Conservation (phyloP, 2,329 filamentous ascomycete genomes). For the Fusarium multiceps region DNA sequence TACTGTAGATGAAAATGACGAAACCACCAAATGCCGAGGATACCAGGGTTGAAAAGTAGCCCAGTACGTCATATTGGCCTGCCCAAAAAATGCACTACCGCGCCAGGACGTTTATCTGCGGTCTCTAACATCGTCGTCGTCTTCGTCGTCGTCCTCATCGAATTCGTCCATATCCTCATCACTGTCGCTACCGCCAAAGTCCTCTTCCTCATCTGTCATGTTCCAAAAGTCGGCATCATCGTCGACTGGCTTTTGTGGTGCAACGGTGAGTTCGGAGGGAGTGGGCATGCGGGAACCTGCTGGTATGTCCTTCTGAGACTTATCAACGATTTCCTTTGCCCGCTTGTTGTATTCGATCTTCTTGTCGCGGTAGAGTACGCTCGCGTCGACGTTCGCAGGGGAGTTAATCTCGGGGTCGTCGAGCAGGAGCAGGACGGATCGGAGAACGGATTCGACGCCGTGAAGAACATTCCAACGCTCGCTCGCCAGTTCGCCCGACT, state of each 20-base stretch:
- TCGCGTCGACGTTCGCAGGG: slow-evolving; percentile 93
- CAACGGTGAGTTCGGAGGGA: slow-evolving; percentile 69
- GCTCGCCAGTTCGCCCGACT: slow-evolving; percentile 88
- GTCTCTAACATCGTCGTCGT: slow-evolving; percentile 60
- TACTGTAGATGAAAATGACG: slow-evolving; percentile 33
- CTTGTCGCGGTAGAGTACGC: slow-evolving; percentile 83
- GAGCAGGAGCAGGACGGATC: slow-evolving; percentile 89
- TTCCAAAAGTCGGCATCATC: slow-evolving; percentile 87
- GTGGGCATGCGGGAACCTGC: slow-evolving; percentile 85
- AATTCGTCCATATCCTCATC: slow-evolving; percentile 72
- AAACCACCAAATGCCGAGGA: slow-evolving; percentile 3
- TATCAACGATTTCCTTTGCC: slow-evolving; percentile 76
- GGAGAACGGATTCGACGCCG: slow-evolving; percentile 92
- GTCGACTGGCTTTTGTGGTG: slow-evolving; percentile 68
- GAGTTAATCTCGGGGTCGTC: slow-evolving; percentile 95
- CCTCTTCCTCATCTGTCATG: slow-evolving; percentile 79
- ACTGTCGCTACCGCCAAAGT: slow-evolving; percentile 80
- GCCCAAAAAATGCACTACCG: neutral
- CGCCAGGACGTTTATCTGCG: slow-evolving; percentile 30
- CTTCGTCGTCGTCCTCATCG: slow-evolving; percentile 65
- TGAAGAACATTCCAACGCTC: slow-evolving; percentile 96
- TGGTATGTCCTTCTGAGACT: slow-evolving; percentile 83
- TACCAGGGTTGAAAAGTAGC: neutral
- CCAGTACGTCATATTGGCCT: neutral
- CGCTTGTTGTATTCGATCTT: slow-evolving; percentile 75